These are phyloP conservation scores for Pholiota adiposa DNA, from an alignment of 1,284 basidiomycete species.

Conservation along the genomic window DNA sequence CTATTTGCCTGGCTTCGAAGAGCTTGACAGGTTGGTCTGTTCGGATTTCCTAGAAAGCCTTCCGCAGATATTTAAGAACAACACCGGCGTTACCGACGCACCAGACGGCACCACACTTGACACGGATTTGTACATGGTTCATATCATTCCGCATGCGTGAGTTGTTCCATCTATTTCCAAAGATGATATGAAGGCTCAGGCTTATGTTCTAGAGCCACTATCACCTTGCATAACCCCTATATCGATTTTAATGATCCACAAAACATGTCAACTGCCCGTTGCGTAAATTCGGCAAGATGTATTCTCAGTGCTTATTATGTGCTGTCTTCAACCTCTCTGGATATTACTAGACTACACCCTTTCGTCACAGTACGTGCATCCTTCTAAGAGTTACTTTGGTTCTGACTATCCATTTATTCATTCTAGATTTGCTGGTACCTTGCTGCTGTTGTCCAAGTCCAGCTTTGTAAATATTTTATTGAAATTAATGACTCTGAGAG, in stretches of 20 bases:
- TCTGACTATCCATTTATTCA: neutral
- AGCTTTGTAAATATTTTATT: conserved; percentile 83
- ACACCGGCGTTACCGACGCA: conserved; percentile 59
- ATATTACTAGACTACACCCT: conserved; percentile 78
- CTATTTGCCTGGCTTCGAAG: conserved; percentile 62
- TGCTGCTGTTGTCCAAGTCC: conserved; percentile 81
- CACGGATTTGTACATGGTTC: conserved; percentile 83
- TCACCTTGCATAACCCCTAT: conserved; percentile 82
- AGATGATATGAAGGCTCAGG: conserved; percentile 1
- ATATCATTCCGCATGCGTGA: conserved; percentile 82
- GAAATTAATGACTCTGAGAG: conserved; percentile 70
- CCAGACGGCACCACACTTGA: conserved; percentile 63
- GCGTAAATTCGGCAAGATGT: conserved; percentile 69
- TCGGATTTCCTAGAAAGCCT: conserved; percentile 69
- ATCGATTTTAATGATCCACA: conserved; percentile 70
- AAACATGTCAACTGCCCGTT: conserved; percentile 68
- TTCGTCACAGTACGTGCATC: conserved; percentile 69
- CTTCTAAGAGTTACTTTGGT: neutral
- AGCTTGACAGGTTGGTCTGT: conserved; percentile 68
- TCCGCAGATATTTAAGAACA: conserved; percentile 67
- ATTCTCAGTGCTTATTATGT: conserved; percentile 77
- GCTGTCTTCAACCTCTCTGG: conserved; percentile 75
- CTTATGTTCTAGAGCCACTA: conserved; percentile 62
- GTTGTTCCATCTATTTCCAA: conserved; percentile 28
- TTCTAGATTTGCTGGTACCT: conserved; percentile 85